A percentile compares a stretch with the other conserved stretches of the same genome.
Evolutionary conservation across 2,329 filamentous ascomycete genomes (phyloP).

Genomic region (Blumeriella jaapii): DNA sequence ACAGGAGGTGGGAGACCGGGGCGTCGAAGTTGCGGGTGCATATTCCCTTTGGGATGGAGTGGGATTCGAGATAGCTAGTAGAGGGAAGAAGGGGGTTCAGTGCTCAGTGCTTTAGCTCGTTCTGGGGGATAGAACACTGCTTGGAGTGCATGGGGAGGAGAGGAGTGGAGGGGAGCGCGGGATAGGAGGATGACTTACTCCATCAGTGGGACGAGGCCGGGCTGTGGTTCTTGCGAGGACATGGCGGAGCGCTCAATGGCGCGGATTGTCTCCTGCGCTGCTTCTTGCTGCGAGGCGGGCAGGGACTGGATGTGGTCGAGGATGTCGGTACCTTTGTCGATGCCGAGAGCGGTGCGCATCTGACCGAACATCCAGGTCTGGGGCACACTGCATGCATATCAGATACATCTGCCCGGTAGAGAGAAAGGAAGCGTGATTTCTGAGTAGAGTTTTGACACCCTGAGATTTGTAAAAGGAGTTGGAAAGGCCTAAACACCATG

Average conservation of each 20-base stretch:
- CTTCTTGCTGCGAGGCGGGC: conserved; percentile 45
- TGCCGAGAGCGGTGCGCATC: conserved; percentile 68
- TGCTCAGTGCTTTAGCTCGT: no score
- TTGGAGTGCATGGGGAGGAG: no score
- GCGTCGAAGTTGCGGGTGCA: conserved; percentile 90
- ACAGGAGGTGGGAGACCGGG: conserved; percentile 63
- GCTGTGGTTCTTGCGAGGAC: conserved; percentile 67
- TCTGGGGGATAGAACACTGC: no score
- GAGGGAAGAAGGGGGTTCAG: no score
- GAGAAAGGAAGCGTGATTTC: no score
- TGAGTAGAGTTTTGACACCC: no score
- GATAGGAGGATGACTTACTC: no score
- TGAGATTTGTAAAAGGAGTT: no score
- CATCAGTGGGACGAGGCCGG: conserved; percentile 70
- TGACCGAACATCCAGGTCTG: conserved; percentile 93
- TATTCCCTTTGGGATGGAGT: conserved; percentile 63
- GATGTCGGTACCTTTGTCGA: conserved; percentile 67
- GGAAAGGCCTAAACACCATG: no score
- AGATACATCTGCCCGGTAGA: no score
- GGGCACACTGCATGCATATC: conserved; percentile 72
- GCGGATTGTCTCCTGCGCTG: conserved; percentile 63
- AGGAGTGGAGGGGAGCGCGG: no score
- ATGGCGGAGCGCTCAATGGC: conserved; percentile 74
- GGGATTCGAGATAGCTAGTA: conserved; percentile 50
- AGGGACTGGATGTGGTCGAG: conserved; percentile 77